Conservation (phyloP, 306 rosid species). For the Ammopiptanthus mongolicus region DNA sequence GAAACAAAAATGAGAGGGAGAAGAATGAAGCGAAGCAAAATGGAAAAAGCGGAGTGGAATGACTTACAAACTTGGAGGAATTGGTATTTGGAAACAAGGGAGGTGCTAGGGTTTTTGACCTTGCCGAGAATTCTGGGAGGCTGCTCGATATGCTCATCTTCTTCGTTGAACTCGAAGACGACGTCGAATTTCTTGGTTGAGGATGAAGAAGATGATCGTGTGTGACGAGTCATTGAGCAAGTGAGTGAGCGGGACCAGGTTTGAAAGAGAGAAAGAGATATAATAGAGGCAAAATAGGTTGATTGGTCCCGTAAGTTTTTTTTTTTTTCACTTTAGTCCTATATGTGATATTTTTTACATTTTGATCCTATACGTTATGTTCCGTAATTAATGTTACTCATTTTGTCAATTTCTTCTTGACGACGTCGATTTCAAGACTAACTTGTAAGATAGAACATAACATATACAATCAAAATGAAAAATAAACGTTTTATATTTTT, state of each 20-base stretch:
- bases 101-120: constrained; percentile 32
- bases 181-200: constrained; percentile 34
- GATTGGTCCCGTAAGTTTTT: no score
- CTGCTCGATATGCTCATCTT: constrained; percentile 28
- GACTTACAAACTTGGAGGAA: constrained; percentile 52
- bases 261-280: not conserved
- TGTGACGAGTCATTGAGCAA: constrained; percentile 43
- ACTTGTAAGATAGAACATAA: no score
- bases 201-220: constrained; percentile 26
- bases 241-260: constrained; percentile 7
- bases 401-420: no score
- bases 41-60: not conserved
- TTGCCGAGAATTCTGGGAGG: constrained; percentile 2
- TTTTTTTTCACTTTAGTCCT: no score
- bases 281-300: no score
- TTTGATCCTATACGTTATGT: no score
- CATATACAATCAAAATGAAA: no score
- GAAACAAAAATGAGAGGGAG: not conserved
- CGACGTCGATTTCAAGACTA: no score
- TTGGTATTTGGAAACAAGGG: constrained; percentile 40
- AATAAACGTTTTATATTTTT: no score
- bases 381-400: no score
- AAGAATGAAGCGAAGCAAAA: not conserved
- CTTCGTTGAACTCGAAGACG: constrained; percentile 51
- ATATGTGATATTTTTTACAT: no score